Base-by-base conservation (phyloP, 768 basidiomycete species). In the Mycena capillaripes region DNA sequence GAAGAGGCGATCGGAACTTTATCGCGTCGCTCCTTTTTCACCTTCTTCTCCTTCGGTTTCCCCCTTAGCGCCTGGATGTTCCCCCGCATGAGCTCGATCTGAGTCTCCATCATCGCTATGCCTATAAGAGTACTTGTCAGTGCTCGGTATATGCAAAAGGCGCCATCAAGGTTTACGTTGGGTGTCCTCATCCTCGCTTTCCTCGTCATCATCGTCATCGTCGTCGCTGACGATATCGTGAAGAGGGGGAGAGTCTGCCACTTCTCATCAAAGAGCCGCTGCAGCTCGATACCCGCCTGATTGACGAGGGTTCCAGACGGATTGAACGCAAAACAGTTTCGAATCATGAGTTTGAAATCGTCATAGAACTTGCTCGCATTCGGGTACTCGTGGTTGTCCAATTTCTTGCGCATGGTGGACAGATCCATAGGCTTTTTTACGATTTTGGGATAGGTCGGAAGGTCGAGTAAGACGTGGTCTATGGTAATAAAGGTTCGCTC, bases 341-440 rank as follows among this genome's bases (percentile, higher is more conserved):
- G 89, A 77, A 98, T 93, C 94, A 99, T 97, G 72, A 97, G 85
- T 82, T 93, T 94, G 85, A 99, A 94, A 82, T 99, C 98, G 34
- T 92, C 90, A 74, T 93, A 92, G 80, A 99, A 96, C 78, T 92
- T 91, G 58, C 89, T 85, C 2, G 95, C 92, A n/a, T 86, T 92
- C 1, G 88, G 75, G 79, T 99, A 99, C 71, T 93, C 91, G 61
- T 88, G 86, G 38, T 85, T 86, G 48, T 96, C 94, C 57, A 99
- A 86, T 82, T 97, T 97, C 80, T 85, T 89, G 75, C 91, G 90
- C 86, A 99, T 97, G 11, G 95, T 96, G 14, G 90, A 88, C 70
- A 99, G 80, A 81, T 99, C 98, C 95, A 99, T 99, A 4, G 98
- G 98, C 77, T 91, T 92, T 86, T 97, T 97, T 80, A 99, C 87